These are phyloP conservation scores for Ophiocytium majus DNA, from an alignment of 352 stramenopile species.

Conservation along the genomic window DNA sequence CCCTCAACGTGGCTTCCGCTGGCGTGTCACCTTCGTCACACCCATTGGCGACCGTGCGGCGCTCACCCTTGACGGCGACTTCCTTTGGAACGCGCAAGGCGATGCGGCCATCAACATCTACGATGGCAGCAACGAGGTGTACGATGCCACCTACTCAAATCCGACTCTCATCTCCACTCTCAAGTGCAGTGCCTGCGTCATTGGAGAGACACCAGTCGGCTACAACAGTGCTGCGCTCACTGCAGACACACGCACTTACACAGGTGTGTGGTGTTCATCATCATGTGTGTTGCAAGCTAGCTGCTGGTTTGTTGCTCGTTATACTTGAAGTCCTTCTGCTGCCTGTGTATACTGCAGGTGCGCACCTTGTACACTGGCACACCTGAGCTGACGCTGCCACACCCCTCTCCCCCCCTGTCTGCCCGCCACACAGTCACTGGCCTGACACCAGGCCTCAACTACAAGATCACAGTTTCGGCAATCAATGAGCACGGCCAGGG, in stretches of 20 bases:
- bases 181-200: background rate
- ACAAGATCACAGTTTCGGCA: slow-evolving; percentile 43
- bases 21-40: slow-evolving; percentile 52
- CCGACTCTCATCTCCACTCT: background rate
- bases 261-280: too few species aligned
- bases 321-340: too few species aligned
- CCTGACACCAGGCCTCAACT: slow-evolving; percentile 38
- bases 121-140: slow-evolving; percentile 55
- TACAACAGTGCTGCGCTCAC: slow-evolving; percentile 43
- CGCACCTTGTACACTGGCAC: too few species aligned
- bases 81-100: slow-evolving; percentile 49
- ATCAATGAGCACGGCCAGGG: slow-evolving; percentile 51
- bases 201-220: slow-evolving; percentile 51
- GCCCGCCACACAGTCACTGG: slow-evolving; percentile 26
- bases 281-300: too few species aligned
- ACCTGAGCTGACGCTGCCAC: too few species aligned
- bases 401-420: background rate
- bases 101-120: slow-evolving; percentile 38
- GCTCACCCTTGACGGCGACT: slow-evolving; percentile 48
- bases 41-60: slow-evolving; percentile 50
- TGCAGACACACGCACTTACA: slow-evolving; percentile 48
- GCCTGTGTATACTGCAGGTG: too few species aligned
- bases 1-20: slow-evolving; percentile 52
- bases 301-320: too few species aligned
- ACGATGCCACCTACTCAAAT: background rate